These are phyloP conservation scores for Amanita subjunquillea DNA, from an alignment of 768 basidiomycete genomes.

Conservation along the genomic window DNA sequence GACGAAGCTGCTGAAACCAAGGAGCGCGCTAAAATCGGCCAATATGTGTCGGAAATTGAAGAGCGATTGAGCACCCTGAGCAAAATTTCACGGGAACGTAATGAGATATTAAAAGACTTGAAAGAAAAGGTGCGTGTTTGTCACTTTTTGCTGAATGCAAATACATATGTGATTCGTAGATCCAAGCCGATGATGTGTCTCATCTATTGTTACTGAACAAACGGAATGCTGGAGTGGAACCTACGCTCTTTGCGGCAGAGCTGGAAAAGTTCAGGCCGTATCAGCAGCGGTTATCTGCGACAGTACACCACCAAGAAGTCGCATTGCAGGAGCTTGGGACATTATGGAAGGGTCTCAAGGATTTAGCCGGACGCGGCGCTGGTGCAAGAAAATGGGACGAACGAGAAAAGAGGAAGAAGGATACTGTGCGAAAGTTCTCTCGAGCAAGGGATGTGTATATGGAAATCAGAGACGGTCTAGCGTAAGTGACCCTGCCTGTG, in stretches of 20 bases:
- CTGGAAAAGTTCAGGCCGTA: constrained; percentile 94
- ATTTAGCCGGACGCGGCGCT: constrained; percentile 64
- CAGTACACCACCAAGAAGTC: constrained; percentile 67
- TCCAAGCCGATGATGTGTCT: constrained; percentile 95
- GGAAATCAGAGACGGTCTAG: constrained; percentile 78
- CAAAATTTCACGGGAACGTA: constrained; percentile 79
- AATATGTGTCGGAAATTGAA: constrained; percentile 65
- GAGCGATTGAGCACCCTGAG: constrained; percentile 67
- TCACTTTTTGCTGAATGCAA: neutral
- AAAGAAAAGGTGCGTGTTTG: constrained; percentile 74
- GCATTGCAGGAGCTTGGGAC: constrained; percentile 64
- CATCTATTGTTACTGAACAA: constrained; percentile 87
- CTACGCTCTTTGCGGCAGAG: constrained; percentile 83
- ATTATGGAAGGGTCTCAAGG: constrained; percentile 67
- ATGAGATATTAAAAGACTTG: constrained; percentile 82
- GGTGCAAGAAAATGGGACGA: constrained; percentile 78
- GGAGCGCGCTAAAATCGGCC: constrained; percentile 58
- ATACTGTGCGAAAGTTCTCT: constrained; percentile 59
- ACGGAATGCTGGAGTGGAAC: constrained; percentile 74
- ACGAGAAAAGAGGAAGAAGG: constrained; percentile 69
- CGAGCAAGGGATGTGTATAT: constrained; percentile 77
- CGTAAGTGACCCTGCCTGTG: constrained; percentile 37
- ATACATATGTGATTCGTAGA: constrained; percentile 29
- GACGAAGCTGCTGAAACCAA: constrained; percentile 51
- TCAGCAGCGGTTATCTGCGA: constrained; percentile 71